A percentile compares a stretch with the other conserved stretches of the same genome.
Conservation (phyloP, 306 rosid genomes). For the Dalbergia cochinchinensis region DNA sequence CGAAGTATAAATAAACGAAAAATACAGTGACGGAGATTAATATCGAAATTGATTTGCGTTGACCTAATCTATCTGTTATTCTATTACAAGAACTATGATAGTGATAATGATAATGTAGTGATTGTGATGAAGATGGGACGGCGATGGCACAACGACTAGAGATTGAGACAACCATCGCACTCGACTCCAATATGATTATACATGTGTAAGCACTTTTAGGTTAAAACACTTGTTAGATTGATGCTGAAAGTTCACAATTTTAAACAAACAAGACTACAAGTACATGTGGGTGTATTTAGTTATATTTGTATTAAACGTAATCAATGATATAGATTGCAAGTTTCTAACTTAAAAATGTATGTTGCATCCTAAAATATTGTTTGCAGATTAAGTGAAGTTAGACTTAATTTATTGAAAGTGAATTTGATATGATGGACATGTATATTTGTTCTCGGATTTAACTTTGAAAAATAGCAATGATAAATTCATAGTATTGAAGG, state of each 20-base stretch:
- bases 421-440: not conserved
- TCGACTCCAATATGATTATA: constrained; percentile 19
- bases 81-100: constrained; percentile 38
- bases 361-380: not conserved
- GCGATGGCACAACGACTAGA: constrained; percentile 29
- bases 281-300: not conserved
- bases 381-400: not conserved
- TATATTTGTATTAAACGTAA: not conserved
- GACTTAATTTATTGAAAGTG: not conserved
- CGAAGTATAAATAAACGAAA: constrained; percentile 5
- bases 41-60: constrained; percentile 37
- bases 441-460: not conserved
- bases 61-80: constrained; percentile 12
- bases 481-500: not conserved
- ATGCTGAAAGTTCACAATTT: constrained; percentile 41
- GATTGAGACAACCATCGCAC: constrained; percentile 47
- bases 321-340: not conserved
- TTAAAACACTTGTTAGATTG: constrained; percentile 33
- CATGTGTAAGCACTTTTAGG: constrained; percentile 36
- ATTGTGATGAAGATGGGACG: constrained; percentile 47
- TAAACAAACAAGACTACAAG: constrained; percentile 6
- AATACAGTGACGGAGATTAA: constrained; percentile 10
- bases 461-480: not conserved
- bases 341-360: constrained; percentile 1
- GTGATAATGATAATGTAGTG: constrained; percentile 45